Base-by-base conservation (phyloP, 2,329 filamentous ascomycete genomes). In the Pseudopyrenochaeta lycopersici region DNA sequence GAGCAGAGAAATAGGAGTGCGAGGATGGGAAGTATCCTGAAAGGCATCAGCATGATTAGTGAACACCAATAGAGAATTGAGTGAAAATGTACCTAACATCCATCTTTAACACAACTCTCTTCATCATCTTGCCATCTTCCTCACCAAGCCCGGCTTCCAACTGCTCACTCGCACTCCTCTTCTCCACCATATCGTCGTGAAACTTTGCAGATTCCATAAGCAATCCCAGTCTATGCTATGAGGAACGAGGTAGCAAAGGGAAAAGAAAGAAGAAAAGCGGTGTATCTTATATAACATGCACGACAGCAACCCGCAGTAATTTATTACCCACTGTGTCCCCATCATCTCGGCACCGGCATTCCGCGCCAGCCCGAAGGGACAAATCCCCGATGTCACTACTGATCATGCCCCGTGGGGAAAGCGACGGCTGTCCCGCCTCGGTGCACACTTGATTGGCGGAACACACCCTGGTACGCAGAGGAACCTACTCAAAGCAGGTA, bases 1-100 rank as follows among this genome's bases (percentile, higher is more conserved):
- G 86, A 89, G 74, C 85, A 89, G 9, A 90, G 78, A 61, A 89
- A 89, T 1, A 90, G 76, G 0, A 89, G 64, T 0, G 86, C 82
- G n/a, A 90, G 79, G 6, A 87, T 74, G 0, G 87, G 87, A 6
- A 89, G 76, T 21, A 89, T 83, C 43, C 85, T 88, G 12, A 17
- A 7, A 11, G 23, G 12, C n/a, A 12, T 39, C 7, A 39, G 36
- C 23, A 39, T 14, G 21, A 47, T 12, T 17, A 11, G 18, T 56
- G 7, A 15, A 17, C n/a, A 2, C 14, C 10, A 14, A 30, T 42
- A 11, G 14, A 12, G 5, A 42, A 17, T 11, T 49, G 62, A 42
- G n/a, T 51, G 18, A n/a, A 35, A 46, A n/a, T n/a, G n/a, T 56
- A 72, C 83, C 82, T 79, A 18, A 80, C 75, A 70, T 86, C 84